Percentiles rank a stretch among this genome's conserved stretches.
Evolutionary conservation across 208 protist species (phyloP).

Genomic region (Herpetomonas tarakana): DNA sequence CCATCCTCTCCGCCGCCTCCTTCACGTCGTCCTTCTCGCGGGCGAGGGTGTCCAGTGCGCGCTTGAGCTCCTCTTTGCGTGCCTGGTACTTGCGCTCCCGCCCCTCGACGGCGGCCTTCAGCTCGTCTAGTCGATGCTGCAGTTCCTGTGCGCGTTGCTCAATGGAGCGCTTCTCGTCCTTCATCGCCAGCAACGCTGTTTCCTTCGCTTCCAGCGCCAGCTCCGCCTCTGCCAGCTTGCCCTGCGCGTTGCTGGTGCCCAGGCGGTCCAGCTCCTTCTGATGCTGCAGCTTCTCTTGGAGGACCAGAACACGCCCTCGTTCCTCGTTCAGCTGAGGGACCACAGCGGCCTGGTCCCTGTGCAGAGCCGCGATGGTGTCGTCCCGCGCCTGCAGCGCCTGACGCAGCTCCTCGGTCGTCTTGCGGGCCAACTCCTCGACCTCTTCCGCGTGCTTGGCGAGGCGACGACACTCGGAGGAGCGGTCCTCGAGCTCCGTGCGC

Average conservation of each 20-base stretch:
- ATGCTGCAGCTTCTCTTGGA: slow-evolving; percentile 50
- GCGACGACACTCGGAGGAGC: slow-evolving; percentile 35
- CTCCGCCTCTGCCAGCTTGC: slow-evolving; percentile 12
- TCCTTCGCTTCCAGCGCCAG: slow-evolving; percentile 14
- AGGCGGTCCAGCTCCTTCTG: slow-evolving; percentile 29
- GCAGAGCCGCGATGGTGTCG: slow-evolving; percentile 38
- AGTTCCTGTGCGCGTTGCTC: slow-evolving; percentile 35
- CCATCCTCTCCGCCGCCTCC: slow-evolving; percentile 22
- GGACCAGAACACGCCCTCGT: slow-evolving; percentile 28
- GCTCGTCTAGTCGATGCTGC: slow-evolving; percentile 34
- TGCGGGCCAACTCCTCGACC: slow-evolving; percentile 49
- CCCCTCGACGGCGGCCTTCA: slow-evolving; percentile 17
- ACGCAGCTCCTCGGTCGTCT: slow-evolving; percentile 47
- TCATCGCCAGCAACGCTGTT: slow-evolving; percentile 15
- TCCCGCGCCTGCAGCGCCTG: slow-evolving; percentile 31
- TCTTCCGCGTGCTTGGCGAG: slow-evolving; percentile 47
- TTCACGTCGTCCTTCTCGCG: slow-evolving; percentile 16
- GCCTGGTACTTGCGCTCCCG: slow-evolving; percentile 21
- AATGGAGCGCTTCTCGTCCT: slow-evolving; percentile 11
- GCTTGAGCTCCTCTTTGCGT: slow-evolving; percentile 19
- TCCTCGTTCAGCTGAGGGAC: slow-evolving; percentile 44
- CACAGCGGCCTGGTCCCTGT: slow-evolving; percentile 39
- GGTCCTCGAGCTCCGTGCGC: slow-evolving; percentile 22
- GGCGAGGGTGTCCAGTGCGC: slow-evolving; percentile 17
- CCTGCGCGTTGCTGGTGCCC: slow-evolving; percentile 8